A percentile compares a stretch with the other conserved stretches of the same genome.
Evolutionary conservation across 768 basidiomycete genomes (phyloP).

Genomic region (Gelatoporia subvermispora): DNA sequence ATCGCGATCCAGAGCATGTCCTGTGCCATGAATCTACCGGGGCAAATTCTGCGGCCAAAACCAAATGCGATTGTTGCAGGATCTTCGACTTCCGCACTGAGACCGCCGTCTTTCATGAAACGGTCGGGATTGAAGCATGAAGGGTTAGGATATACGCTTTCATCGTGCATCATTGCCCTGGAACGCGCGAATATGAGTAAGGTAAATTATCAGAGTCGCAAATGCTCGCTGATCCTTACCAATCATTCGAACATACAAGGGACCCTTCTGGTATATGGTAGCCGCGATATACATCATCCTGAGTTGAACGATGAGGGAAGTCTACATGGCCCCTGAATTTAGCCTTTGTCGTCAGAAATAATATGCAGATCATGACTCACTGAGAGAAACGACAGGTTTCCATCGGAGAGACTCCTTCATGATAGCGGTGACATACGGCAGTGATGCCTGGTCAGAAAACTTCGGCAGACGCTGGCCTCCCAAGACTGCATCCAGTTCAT

Average conservation of each 20-base stretch:
- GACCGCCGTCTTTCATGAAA: conserved; percentile 31
- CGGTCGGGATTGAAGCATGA: conserved; percentile 34
- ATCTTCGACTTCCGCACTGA: conserved; percentile 25
- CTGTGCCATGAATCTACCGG: conserved; percentile 22
- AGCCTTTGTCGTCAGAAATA: background rate
- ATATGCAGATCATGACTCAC: background rate
- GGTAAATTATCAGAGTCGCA: no score
- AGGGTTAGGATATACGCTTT: conserved; percentile 28
- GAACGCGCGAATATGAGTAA: no score
- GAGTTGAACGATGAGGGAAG: conserved; percentile 10
- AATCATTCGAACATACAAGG: conserved; percentile 16
- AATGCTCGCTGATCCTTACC: conserved; percentile 10
- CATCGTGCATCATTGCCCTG: conserved; percentile 38
- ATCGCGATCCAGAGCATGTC: conserved; percentile 21
- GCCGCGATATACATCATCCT: conserved; percentile 20
- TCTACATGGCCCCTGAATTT: background rate
- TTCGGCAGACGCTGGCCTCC: conserved; percentile 27
- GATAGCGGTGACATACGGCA: conserved; percentile 23
- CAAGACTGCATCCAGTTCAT: conserved; percentile 34
- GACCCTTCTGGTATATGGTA: conserved; percentile 17
- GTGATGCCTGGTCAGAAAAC: conserved; percentile 18
- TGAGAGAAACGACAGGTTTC: conserved; percentile 24
- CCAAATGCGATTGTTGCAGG: conserved; percentile 29
- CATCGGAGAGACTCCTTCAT: conserved; percentile 23
- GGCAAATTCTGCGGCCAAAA: conserved; percentile 29